Evolutionary conservation across 352 stramenopile species (phyloP).

Genomic region (Peronospora destructor): DNA sequence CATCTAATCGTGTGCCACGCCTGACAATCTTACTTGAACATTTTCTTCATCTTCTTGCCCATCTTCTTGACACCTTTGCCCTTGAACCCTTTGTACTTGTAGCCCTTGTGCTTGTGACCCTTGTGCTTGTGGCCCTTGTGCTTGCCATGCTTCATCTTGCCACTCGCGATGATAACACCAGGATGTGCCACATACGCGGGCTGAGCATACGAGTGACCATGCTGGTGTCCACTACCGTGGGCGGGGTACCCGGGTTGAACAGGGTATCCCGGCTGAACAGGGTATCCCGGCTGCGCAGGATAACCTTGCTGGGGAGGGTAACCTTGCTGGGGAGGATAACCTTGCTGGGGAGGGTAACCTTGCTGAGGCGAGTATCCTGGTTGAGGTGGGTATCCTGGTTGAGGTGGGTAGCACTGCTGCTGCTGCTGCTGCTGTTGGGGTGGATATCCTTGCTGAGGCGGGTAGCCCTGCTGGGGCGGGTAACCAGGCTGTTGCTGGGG

Average conservation of each 20-base stretch:
- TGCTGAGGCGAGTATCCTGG: conserved; percentile 14
- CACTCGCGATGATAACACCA: conserved; percentile 24
- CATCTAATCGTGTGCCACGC: neutral
- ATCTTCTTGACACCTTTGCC: conserved; percentile 34
- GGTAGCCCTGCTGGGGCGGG: neutral
- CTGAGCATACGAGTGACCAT: conserved; percentile 28
- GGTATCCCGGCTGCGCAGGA: conserved; percentile 32
- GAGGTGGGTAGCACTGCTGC: conserved; percentile 30
- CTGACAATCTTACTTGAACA: conserved; percentile 29
- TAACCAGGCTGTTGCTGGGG: neutral
- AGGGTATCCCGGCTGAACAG: conserved; percentile 31
- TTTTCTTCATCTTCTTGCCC: conserved; percentile 43
- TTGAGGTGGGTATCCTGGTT: conserved; percentile 22
- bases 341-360: conserved; percentile 13
- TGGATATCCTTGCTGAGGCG: neutral
- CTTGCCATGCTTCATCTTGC: conserved; percentile 38
- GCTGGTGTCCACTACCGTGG: conserved; percentile 25
- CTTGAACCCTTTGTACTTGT: conserved; percentile 33
- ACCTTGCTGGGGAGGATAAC: conserved; percentile 30
- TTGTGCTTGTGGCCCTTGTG: conserved; percentile 12
- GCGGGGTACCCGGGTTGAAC: conserved; percentile 32
- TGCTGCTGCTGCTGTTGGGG: neutral
- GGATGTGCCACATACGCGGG: conserved; percentile 34
- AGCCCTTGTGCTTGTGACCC: conserved; percentile 26
- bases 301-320: conserved; percentile 33